Base-by-base conservation (phyloP, 495 filamentous ascomycete genomes). In the Oleoguttula mirabilis region DNA sequence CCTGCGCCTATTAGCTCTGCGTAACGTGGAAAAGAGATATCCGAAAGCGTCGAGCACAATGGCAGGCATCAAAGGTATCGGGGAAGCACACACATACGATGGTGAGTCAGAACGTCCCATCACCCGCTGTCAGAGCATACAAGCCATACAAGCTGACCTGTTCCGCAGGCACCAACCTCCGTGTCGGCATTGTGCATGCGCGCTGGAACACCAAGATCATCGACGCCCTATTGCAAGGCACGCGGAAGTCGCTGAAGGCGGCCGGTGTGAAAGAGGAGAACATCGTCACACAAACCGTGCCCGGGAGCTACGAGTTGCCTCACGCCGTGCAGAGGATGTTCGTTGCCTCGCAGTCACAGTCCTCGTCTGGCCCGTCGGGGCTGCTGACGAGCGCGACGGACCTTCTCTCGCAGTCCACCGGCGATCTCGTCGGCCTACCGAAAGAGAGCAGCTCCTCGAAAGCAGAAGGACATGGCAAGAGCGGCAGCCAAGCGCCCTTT, bases 171-270 rank as follows among this genome's bases (percentile, higher is more conserved):
- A 82, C 81, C 54, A 71, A 68, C 47, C 74, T 98, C 47, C 84
- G 90, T 51, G 79, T 98, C 56, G 88, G 81, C 41, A 94, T 98
- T 55, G 75, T 98, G 22, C 90, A 95, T 63, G 90, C 88, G 19
- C 77, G 90, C 48, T 98, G 90, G 90, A 98, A 96, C 64, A 76
- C 70, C 36, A 62, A 52, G 23, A 72, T 84, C 47, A 88, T 96
- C 61, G 76, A 80, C 21, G 69, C 79, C 23, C 75, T 98, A 16
- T 69, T 98, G 32, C 68, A 70, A 21, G 90, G 90, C 40, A 70
- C 78, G 6, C 73, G 71, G 49, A 74, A 74, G 44, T 65, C 65
- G 27, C 69, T 88, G 20, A 47, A 71, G 2, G 66, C 70, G 21
- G 73, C 78, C 37, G 92, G 92, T 36, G 90, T 98, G 35, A 74